Evolutionary conservation across 2,329 filamentous ascomycete genomes (phyloP), one percentile per base, ranked within the genome.

Genomic region (Colletotrichum noveboracense): DNA sequence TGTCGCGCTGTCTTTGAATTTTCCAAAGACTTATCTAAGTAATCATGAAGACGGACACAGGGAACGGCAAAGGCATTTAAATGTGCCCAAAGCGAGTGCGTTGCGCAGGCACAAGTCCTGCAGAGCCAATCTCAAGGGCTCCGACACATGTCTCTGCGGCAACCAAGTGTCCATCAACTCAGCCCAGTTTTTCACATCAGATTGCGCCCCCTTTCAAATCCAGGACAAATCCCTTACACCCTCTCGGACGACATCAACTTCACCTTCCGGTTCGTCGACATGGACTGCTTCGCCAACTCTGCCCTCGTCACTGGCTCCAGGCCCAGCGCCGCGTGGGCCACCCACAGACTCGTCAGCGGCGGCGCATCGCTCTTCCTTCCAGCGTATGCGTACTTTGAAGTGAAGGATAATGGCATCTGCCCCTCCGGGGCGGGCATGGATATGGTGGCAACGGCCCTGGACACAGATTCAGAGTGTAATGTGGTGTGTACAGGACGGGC

Each of bases 121-220:
- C 5, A 5, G 5, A 26, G 26, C 26, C 4, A 5, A 5, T 5
- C 4, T 5, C 26, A 26, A 26, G 26, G 26, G 26, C 26, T 26
- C 6, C n/a, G 10, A 48, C n/a, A 7, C 43, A 7, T 48, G 10
- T 5, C 43, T 48, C 0, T 48, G 6, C 0, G n/a, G 10, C 43
- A n/a, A 48, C 10, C n/a, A 48, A 21, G n/a, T 21, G 6, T 21
- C n/a, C 3, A 21, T 13, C 43, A 48, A 48, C 43, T 21, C n/a
- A 21, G 43, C 21, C 6, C 43, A 48, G 2, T 18, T 21, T 18
- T 48, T 18, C 13, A 3, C 6, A 0, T 48, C 43, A 48, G 9
- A 2, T 4, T 48, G n/a, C 10, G 3, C 18, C 3, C 1, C 9
- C 2, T 21, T 2, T 2, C 43, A 21, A 12, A 21, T 0, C n/a